Evolutionary conservation across 2,329 filamentous ascomycete genomes (phyloP).

Genomic region (Aspergillus texensis): DNA sequence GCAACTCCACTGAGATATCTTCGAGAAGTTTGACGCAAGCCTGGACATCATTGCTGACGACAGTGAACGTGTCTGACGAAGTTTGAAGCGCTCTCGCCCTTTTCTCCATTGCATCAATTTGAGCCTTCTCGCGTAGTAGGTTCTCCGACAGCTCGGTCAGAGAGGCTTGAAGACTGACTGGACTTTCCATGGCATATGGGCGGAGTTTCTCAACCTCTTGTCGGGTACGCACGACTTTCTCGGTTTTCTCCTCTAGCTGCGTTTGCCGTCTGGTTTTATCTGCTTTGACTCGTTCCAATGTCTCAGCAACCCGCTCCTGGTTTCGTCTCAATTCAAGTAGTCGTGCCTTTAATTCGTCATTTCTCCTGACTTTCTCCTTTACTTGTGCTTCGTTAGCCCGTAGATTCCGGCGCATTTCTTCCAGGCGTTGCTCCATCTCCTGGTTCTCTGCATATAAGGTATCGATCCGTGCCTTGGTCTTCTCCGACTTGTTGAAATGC

Average conservation of each 20-base stretch:
- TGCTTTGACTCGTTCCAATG: slow-evolving; percentile 78
- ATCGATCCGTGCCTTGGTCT: slow-evolving; percentile 85
- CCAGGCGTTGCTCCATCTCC: slow-evolving; percentile 76
- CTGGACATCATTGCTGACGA: slow-evolving; percentile 82
- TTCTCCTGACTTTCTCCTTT: slow-evolving; percentile 80
- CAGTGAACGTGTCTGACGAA: slow-evolving; percentile 82
- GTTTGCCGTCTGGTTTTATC: slow-evolving; percentile 77
- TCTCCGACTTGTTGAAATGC: slow-evolving; percentile 88
- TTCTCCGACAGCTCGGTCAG: slow-evolving; percentile 80
- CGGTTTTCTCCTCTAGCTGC: slow-evolving; percentile 53
- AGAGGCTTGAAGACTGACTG: slow-evolving; percentile 77
- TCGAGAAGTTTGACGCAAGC: slow-evolving; percentile 87
- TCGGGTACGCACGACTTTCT: slow-evolving; percentile 64
- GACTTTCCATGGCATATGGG: slow-evolving; percentile 89
- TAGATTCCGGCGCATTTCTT: slow-evolving; percentile 78
- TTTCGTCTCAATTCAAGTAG: slow-evolving; percentile 78
- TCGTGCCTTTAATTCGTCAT: slow-evolving; percentile 81
- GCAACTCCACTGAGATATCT: slow-evolving; percentile 80
- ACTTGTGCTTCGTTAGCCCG: slow-evolving; percentile 80
- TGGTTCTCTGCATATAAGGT: slow-evolving; percentile 83
- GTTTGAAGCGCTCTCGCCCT: slow-evolving; percentile 89
- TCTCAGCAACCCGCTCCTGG: slow-evolving; percentile 80
- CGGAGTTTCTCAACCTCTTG: slow-evolving; percentile 87
- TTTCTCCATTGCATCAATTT: slow-evolving; percentile 85
- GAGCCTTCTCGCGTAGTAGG: slow-evolving; percentile 74